A percentile compares a stretch with the other conserved stretches of the same genome.
These are phyloP conservation scores for Tricholoma hemisulphureum DNA, from an alignment of 768 basidiomycete genomes.

Conservation along the genomic window DNA sequence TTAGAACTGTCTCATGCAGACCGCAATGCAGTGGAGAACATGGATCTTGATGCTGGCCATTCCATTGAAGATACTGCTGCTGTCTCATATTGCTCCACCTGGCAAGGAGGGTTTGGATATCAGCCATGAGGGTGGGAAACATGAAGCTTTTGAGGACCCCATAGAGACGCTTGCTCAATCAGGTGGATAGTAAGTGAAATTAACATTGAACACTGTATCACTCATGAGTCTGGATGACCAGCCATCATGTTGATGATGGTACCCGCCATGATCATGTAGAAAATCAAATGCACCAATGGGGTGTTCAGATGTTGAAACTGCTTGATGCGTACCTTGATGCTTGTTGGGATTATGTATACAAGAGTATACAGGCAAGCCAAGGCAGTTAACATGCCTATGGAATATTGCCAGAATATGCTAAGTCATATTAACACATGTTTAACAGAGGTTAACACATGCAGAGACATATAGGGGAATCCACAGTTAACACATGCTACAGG, in stretches of 20 bases:
- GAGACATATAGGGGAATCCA: too few species aligned
- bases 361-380: too few species aligned
- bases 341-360: too few species aligned
- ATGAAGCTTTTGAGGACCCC: neutral
- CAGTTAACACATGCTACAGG: too few species aligned
- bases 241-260: slow-evolving; percentile 6
- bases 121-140: slow-evolving; percentile 5
- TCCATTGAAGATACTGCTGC: slow-evolving; percentile 3
- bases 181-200: neutral
- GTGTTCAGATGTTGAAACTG: too few species aligned
- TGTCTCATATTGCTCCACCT: slow-evolving; percentile 3
- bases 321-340: slow-evolving; percentile 9
- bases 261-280: slow-evolving; percentile 5
- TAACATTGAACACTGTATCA: neutral
- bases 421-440: too few species aligned
- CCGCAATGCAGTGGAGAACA: too few species aligned
- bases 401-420: too few species aligned
- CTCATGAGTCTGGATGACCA: neutral
- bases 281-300: slow-evolving; percentile 8
- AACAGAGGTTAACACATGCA: too few species aligned
- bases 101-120: too few species aligned
- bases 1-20: too few species aligned
- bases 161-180: neutral
- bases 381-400: too few species aligned
- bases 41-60: slow-evolving; percentile 3